A percentile compares a stretch with the other conserved stretches of the same genome.
Conservation (phyloP, 1,284 basidiomycete species). For the Termitomyces sp. region DNA sequence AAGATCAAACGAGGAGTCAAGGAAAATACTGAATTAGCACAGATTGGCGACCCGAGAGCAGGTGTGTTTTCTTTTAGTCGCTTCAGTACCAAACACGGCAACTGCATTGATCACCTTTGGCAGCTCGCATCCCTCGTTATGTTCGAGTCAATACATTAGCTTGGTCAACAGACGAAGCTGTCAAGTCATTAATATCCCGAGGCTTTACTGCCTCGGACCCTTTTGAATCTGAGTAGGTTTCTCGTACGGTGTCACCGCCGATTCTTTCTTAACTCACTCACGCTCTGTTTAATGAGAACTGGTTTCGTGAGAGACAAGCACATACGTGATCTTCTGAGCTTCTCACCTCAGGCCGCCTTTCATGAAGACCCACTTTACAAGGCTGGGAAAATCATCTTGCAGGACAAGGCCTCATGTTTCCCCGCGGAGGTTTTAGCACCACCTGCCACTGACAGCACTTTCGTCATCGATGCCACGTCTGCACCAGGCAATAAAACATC, state of each 20-base stretch:
- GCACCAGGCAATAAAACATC: conserved; percentile 99
- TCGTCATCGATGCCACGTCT: conserved; percentile 91
- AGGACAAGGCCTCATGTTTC: conserved; percentile 98
- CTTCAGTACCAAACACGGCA: conserved; percentile 1
- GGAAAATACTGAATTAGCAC: conserved; percentile 64
- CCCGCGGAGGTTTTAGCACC: conserved; percentile 80
- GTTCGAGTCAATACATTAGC: conserved; percentile 78
- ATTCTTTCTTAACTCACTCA: conserved; percentile 12
- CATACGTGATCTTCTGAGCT: conserved; percentile 75
- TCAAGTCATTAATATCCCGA: conserved; percentile 45
- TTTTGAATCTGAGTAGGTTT: conserved; percentile 46
- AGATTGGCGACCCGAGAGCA: conserved; percentile 53
- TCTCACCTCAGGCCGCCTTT: conserved; percentile 62
- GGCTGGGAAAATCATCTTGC: conserved; percentile 82
- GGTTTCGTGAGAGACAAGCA: conserved; percentile 73
- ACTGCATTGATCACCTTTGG: conserved; percentile 12
- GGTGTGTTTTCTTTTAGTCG: conserved; percentile 36
- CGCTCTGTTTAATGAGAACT: conserved; percentile 34
- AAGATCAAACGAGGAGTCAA: conserved; percentile 76
- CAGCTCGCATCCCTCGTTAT: conserved; percentile 77
- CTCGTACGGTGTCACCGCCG: neutral
- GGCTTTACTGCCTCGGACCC: conserved; percentile 53
- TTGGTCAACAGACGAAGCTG: conserved; percentile 59
- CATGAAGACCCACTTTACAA: conserved; percentile 61
- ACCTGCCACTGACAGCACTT: conserved; percentile 42